Conservation (phyloP, 2,329 filamentous ascomycete genomes). For the Fusarium devonianum region DNA sequence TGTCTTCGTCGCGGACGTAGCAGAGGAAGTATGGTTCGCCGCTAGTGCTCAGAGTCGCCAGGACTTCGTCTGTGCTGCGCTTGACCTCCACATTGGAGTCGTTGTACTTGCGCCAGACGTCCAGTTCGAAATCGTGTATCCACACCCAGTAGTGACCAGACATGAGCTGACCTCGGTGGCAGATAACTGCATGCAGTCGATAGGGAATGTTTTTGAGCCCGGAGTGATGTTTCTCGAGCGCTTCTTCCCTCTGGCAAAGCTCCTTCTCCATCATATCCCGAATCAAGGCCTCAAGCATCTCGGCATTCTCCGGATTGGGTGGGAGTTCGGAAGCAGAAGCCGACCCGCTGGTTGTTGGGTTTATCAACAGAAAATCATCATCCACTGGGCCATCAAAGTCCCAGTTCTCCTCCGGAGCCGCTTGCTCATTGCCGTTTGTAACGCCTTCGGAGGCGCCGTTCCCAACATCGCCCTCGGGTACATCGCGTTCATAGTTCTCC, state of each 20-base stretch:
- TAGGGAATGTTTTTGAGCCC: constrained; percentile 74
- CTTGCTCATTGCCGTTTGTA: constrained; percentile 1
- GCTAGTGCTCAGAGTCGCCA: constrained; percentile 68
- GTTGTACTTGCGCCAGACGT: constrained; percentile 93
- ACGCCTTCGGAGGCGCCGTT: constrained; percentile 1
- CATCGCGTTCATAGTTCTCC: constrained; percentile 31
- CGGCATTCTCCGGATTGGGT: constrained; percentile 22
- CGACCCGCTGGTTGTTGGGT: constrained; percentile 15
- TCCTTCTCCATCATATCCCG: constrained; percentile 57
- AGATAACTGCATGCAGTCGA: constrained; percentile 88
- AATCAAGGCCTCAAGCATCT: constrained; percentile 40
- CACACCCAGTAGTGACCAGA: constrained; percentile 97
- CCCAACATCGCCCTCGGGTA: background rate
- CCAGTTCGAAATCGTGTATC: constrained; percentile 85
- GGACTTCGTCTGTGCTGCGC: constrained; percentile 71
- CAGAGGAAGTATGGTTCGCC: constrained; percentile 86
- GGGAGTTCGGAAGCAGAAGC: background rate
- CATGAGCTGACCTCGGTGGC: constrained; percentile 77
- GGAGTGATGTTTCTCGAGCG: constrained; percentile 45
- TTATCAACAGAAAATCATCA: constrained; percentile 47
- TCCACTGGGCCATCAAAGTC: constrained; percentile 50
- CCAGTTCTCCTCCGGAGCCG: constrained; percentile 43
- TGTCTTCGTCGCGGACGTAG: constrained; percentile 75
- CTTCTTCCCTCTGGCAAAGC: constrained; percentile 41
- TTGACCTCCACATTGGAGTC: constrained; percentile 79